Evolutionary conservation across 202 grass and related monocot species (phyloP).

Genomic region (Dendrocalamus latiflorus): DNA sequence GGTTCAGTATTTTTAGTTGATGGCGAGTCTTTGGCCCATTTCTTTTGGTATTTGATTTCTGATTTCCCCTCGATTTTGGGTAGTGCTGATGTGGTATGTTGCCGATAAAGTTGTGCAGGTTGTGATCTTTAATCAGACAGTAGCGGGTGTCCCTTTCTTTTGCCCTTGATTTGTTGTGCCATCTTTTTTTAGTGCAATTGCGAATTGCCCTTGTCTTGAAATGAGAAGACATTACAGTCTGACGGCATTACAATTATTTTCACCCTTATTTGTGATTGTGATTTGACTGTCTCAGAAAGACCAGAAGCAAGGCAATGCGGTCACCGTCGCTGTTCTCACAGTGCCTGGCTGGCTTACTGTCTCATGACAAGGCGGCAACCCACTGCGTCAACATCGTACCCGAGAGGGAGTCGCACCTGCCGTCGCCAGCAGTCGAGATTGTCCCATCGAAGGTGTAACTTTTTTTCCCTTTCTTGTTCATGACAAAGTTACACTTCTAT

Average conservation of each 20-base stretch:
- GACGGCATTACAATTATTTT: background rate
- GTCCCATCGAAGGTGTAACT: constrained; percentile 57
- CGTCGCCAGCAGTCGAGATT: constrained; percentile 66
- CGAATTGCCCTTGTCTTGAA: background rate
- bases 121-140: background rate
- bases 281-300: constrained; percentile 18
- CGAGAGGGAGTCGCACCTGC: constrained; percentile 53
- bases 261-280: no score
- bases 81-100: background rate
- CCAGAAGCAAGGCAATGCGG: constrained; percentile 37
- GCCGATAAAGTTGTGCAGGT: background rate
- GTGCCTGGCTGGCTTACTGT: constrained; percentile 57
- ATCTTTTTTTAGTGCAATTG: background rate
- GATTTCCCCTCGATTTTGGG: background rate
- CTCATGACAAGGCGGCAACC: constrained; percentile 49
- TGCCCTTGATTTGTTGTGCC: background rate
- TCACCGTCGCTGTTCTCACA: constrained; percentile 54
- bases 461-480: background rate
- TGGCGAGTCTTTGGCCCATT: background rate
- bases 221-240: background rate
- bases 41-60: background rate
- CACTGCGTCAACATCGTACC: constrained; percentile 53
- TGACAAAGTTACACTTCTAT: background rate
- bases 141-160: background rate
- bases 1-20: no score